Base-by-base conservation (phyloP, 805 yeast genomes). In the Phaffomyces antillensis region DNA sequence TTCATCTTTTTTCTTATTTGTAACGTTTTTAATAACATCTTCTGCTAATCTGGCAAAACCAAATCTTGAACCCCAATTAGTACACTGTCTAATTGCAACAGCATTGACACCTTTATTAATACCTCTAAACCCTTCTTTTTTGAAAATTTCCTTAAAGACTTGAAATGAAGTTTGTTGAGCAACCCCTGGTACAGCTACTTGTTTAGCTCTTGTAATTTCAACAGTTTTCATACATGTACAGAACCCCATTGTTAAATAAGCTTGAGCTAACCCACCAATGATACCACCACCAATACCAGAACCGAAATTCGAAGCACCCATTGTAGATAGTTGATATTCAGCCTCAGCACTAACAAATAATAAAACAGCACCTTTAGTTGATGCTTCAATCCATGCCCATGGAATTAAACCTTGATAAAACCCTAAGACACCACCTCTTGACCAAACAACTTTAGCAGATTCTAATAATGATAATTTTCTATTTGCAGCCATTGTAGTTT, bases 351-450 rank as follows among this genome's bases (percentile, higher is more conserved):
- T 83, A 31, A 89, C 96, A 58, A 93, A 93, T 54, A 93, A 73
- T 45, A 93, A 72, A 8, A 90, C 96, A 6, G 98, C 97, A 64
- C 99, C 99, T 66, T 93, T 93, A 33, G 99, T 93, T n/a, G 96
- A 86, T 10, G 96, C 99, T 67, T 91, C 99, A 55, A 93, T 86
- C 97, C 98, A 90, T 7, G 98, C 99, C 99, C 99, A 93, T 39
- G 99, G 99, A 52, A 91, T 90, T 62, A 93, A 74, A 30, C 99
- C 99, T 66, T 93, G 99, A 68, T 90, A 93, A 70, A 90, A 93
- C 0, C 98, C 99, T 26, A 77, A 62, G 16, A 83, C 58, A 43
- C 99, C 99, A 53, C 99, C 99, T 59, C 99, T 80, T 15, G 93
- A 75, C 93, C 95, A 88, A 50, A 93, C 90, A 36, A 79, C 73